A percentile compares a stretch with the other conserved stretches of the same genome.
Evolutionary conservation across 169 alveolate genomes (phyloP).

Genomic region (Plasmodium relictum): DNA sequence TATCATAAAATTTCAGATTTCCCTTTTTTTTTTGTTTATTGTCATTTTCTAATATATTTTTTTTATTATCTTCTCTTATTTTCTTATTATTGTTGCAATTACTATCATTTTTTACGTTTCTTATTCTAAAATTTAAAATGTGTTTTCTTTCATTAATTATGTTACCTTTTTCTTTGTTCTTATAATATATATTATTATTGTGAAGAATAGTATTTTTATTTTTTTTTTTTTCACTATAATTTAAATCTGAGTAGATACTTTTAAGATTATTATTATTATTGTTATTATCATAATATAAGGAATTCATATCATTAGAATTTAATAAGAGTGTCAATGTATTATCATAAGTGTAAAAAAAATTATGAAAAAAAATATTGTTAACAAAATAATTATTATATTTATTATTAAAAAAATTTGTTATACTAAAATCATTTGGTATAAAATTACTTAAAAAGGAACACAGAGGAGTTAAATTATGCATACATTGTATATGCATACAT

Average conservation of each 20-base stretch:
- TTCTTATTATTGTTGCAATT: too few relatives aligned
- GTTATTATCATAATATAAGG: slow-evolving; percentile 13
- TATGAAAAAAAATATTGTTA: slow-evolving; percentile 54
- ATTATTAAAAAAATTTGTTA: slow-evolving; percentile 39
- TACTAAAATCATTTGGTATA: slow-evolving; percentile 54
- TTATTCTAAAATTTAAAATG: background rate
- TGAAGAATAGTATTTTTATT: background rate
- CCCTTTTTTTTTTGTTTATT: background rate
- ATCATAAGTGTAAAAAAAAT: slow-evolving; percentile 54
- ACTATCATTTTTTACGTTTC: background rate
- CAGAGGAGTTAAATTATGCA: slow-evolving; percentile 62
- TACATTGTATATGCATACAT: slow-evolving; percentile 75
- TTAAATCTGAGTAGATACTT: background rate
- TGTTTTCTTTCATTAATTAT: background rate
- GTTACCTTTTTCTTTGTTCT: background rate
- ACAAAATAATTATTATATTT: slow-evolving; percentile 54
- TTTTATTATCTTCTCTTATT: background rate
- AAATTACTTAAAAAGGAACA: slow-evolving; percentile 32
- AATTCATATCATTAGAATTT: slow-evolving; percentile 26
- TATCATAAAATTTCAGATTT: background rate
- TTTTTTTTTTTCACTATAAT: background rate
- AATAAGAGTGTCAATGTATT: slow-evolving; percentile 34
- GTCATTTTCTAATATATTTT: background rate
- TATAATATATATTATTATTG: background rate
- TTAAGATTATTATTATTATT: background rate